Conservation (phyloP, 164 flowering plant species). For the Vitis rupestris region DNA sequence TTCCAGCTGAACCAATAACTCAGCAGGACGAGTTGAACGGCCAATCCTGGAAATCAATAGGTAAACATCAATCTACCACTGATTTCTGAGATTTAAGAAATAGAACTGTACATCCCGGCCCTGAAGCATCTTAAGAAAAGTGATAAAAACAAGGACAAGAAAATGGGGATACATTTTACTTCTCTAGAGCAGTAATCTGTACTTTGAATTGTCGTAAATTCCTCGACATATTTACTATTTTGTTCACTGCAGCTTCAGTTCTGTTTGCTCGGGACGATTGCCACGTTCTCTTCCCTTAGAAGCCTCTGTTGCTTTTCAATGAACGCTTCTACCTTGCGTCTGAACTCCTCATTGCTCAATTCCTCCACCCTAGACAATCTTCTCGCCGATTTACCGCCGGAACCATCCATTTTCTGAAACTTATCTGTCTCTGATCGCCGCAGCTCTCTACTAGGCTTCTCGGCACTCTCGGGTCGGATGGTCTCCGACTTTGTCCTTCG, state of each 20-base stretch:
- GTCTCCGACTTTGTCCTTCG: conserved; percentile 32
- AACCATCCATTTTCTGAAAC: conserved; percentile 1
- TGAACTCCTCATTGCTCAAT: conserved; percentile 48
- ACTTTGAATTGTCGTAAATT: not conserved
- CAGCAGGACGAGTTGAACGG: not conserved
- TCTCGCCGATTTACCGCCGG: not conserved
- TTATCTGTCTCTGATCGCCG: conserved; percentile 31
- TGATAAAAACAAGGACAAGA: no score
- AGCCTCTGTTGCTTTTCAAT: conserved; percentile 38
- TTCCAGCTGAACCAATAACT: not conserved
- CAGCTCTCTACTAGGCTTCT: not conserved
- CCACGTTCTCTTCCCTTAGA: conserved; percentile 29
- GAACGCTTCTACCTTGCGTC: conserved; percentile 38
- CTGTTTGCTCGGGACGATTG: not conserved
- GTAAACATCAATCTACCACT: not conserved
- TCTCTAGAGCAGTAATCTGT: not conserved
- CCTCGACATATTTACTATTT: not conserved
- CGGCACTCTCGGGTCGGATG: not conserved
- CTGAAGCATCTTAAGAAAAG: not conserved
- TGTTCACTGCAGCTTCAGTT: not conserved
- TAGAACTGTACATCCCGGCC: not conserved
- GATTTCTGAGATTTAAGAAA: not conserved
- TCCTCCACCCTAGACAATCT: conserved; percentile 18
- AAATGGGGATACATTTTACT: no score
- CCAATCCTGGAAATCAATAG: no score